Percentiles rank a stretch among this genome's conserved stretches.
Evolutionary conservation across 352 stramenopile genomes (phyloP).

Genomic region (Pythium folliculosum): DNA sequence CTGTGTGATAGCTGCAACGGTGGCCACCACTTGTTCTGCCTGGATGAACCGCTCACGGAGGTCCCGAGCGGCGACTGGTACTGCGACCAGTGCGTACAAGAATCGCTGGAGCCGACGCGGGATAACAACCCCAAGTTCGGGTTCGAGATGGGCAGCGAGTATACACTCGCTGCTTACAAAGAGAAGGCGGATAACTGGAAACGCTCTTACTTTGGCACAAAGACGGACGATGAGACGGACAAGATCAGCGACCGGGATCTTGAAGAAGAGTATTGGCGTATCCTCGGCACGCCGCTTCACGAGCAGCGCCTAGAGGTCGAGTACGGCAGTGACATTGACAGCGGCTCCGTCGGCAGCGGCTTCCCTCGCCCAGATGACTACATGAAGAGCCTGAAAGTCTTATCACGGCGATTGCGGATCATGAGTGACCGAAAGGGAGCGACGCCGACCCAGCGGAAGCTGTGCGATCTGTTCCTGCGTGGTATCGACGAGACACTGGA

Average conservation of each 20-base stretch:
- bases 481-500: conserved; percentile 37
- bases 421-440: conserved; percentile 33
- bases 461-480: conserved; percentile 59
- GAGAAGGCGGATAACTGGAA: conserved; percentile 85
- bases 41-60: conserved; percentile 51
- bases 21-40: conserved; percentile 82
- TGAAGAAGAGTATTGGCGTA: conserved; percentile 89
- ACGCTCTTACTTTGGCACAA: conserved; percentile 65
- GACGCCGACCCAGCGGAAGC: conserved; percentile 23
- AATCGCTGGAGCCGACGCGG: conserved; percentile 42
- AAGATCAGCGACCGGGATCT: conserved; percentile 65
- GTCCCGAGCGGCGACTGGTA: conserved; percentile 83
- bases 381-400: conserved; percentile 50
- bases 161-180: conserved; percentile 82
- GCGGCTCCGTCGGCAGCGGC: conserved; percentile 75
- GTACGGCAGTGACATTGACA: conserved; percentile 94
- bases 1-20: conserved; percentile 83
- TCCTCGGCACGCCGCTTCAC: conserved; percentile 76
- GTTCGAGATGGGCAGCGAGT: conserved; percentile 83
- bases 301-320: conserved; percentile 87
- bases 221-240: conserved; percentile 41
- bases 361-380: conserved; percentile 78
- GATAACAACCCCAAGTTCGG: conserved; percentile 71
- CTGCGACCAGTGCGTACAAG: conserved; percentile 65
- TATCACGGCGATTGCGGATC: conserved; percentile 58